Evolutionary conservation across 768 basidiomycete genomes (phyloP), one percentile per base, ranked within the genome.

Genomic region (Trametes gibbosa): DNA sequence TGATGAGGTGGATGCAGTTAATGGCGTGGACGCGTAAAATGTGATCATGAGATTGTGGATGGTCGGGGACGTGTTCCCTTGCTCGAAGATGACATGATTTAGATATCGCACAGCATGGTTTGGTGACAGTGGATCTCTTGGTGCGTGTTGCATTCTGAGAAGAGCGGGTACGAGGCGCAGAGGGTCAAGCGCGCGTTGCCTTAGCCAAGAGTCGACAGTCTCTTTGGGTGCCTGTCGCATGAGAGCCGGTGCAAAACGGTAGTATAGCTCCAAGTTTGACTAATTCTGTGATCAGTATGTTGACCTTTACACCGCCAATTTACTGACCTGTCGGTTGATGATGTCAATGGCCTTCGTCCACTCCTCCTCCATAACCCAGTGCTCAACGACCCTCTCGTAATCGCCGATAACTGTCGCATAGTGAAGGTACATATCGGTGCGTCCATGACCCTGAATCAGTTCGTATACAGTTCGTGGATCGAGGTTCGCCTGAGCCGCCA

Each of bases 31-130:
- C 24, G 87, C 85, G 66, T 90, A 83, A 70, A 98, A 86, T 0
- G 93, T 95, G 69, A 98, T 82, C 52, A 98, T 81, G 47, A 98
- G 85, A 69, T 98, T 99, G 75, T 98, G 93, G 34, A 98, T 84
- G 6, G 89, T 95, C 3, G 92, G 80, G 45, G 90, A 92, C 0
- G 85, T 89, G 63, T 86, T 89, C 32, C 83, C 78, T 66, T 87
- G 86, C 56, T 92, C 84, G 69, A 95, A 92, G 42, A 98, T 81
- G 58, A 90, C 81, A 65, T 92, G 83, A 62, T 86, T 86, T 29
- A 99, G 86, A 71, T 93, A 99, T 37, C 93, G 86, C 50, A 95
- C 86, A 19, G 90, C 92, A 63, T 98, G 92, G 65, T 95, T 90
- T 1, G 89, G 83, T 5, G 84, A 81, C 52, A 89, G 70, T 2